Conservation (phyloP, 106 monocot species). For the Dendrobium catenatum region DNA sequence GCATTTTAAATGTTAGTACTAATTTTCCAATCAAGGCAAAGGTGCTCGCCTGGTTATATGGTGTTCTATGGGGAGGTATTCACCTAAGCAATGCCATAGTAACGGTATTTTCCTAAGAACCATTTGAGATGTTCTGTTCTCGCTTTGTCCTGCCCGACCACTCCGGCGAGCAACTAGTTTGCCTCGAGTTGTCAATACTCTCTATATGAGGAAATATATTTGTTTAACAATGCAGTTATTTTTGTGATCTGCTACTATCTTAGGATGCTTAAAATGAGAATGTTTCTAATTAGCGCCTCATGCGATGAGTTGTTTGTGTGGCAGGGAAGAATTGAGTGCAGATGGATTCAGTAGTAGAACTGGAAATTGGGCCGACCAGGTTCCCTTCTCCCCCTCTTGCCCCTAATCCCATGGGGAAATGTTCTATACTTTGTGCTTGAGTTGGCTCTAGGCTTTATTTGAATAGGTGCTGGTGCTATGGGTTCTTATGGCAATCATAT, state of each 20-base stretch:
- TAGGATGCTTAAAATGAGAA: neutral
- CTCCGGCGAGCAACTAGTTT: neutral
- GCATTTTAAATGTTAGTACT: too few relatives aligned
- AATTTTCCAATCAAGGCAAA: too few relatives aligned
- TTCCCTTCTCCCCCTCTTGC: slow-evolving; percentile 6
- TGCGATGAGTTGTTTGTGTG: neutral
- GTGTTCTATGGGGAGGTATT: neutral
- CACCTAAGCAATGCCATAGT: neutral
- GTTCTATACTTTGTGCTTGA: too few relatives aligned
- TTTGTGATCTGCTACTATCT: neutral
- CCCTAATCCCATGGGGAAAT: too few relatives aligned
- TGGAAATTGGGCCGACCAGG: slow-evolving; percentile 70
- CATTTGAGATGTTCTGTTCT: neutral
- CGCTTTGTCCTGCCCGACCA: neutral
- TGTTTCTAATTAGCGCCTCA: neutral
- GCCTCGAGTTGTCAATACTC: neutral
- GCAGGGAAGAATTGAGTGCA: slow-evolving; percentile 51
- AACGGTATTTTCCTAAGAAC: neutral
- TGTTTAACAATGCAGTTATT: neutral
- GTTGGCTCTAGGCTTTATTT: too few relatives aligned
- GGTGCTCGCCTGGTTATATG: neutral
- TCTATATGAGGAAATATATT: neutral
- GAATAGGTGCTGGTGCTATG: neutral
- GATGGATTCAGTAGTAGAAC: slow-evolving; percentile 35
- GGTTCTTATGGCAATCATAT: neutral